Base-by-base conservation (phyloP, 2,329 filamentous ascomycete genomes). In the Fusarium keratoplasticum region DNA sequence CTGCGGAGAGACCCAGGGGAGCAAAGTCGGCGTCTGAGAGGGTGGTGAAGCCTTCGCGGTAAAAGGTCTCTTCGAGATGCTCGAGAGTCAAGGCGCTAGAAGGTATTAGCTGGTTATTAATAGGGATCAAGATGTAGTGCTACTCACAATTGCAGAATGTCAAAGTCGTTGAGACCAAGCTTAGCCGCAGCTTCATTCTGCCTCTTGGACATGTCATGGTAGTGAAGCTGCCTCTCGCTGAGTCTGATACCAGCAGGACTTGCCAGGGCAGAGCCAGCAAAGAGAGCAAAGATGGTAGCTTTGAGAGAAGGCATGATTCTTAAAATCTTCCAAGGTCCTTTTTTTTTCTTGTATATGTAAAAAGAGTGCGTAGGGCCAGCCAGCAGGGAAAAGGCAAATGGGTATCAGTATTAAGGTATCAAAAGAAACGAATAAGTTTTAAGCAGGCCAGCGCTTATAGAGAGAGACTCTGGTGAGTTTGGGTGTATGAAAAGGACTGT, bases 21-120 rank as follows among this genome's bases (percentile, higher is more conserved):
- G 84, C 80, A 83, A 95, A 95, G 78, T 94, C 89, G 33, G 86
- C 81, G 44, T 89, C 87, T 29, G 89, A 86, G 84, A 94, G 93
- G 81, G 90, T 88, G 72, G 87, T 86, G 79, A 95, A 93, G 40
- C 92, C 92, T 79, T 93, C 87, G 76, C 89, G 86, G 86, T 95
- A 95, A 83, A 94, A 95, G 64, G 87, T 86, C 27, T 90, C 87
- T 84, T 95, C 93, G 77, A 95, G 91, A 83, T 93, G 91, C 83
- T 95, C 93, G 54, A 94, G 87, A 7, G 92, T 94, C 65, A 94
- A 85, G 71, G 92, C 92, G 79, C 80, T 82, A 54, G 22, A 14
- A 7, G 14, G 44, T 16, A 57, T 70, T 54, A 67, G 64, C 11
- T 61, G 31, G 33, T 7, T 18, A 4, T 31, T 31, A 31, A 31